Evolutionary conservation across 257 asterid species (phyloP), one percentile per base, ranked within the genome.

Genomic region (Salvia rosmarinus): DNA sequence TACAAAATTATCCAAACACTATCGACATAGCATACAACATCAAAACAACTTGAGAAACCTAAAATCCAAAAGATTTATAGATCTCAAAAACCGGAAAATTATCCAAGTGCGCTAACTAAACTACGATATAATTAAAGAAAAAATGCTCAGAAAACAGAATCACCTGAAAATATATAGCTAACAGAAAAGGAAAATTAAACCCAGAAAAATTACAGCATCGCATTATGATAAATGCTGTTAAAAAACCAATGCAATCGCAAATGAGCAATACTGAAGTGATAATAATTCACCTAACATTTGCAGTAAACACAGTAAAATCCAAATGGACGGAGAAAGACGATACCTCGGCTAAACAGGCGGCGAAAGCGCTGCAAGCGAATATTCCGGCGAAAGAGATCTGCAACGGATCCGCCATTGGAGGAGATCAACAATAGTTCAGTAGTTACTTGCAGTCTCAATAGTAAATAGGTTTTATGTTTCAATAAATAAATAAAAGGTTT

Each of bases 261-360:
- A 75, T 21, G 57, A 25, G 62, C 19, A 60, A 54, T 60, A 16
- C 40, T 43, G 12, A 43, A 63, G 35, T 46, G 42, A 69, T 8
- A 71, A 43, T 21, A 21, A 37, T 60, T 67, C 73, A 51, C 75
- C 75, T 47, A 47, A 16, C 14, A 76, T 50, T 42, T 6, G 73
- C 64, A 61, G 68, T 69, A 5, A 0, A 5, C 35, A 12, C 34
- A 59, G 64, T 46, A 19, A 55, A 72, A 55, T 34, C 4, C 16
- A 55, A 25, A 51, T 34, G 50, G 69, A 40, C n/a, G 16, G 43
- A 30, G 23, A n/a, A 67, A 62, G n/a, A 59, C 17, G 28, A 39
- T 75, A 92, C 98, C 98, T 92, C 98, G 35, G 98, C 98, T 56
- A 90, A 77, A 78, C 97, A 92, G 70, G 98, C 88, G 51, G 98